These are phyloP conservation scores for Ceratobasidium sp. DNA, from an alignment of 1,284 basidiomycete genomes.

Conservation along the genomic window DNA sequence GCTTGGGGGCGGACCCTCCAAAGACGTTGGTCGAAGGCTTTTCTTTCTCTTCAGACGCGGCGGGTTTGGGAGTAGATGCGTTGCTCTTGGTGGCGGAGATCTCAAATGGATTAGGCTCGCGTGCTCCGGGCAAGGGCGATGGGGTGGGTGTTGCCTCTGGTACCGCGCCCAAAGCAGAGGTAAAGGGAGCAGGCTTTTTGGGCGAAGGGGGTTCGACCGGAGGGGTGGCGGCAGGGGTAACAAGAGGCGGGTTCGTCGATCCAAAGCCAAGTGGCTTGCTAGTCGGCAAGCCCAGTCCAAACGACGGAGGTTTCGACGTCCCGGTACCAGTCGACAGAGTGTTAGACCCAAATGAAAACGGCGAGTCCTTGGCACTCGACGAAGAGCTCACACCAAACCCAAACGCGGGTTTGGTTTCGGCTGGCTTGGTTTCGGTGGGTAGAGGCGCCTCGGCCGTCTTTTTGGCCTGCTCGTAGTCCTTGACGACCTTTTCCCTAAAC, in stretches of 20 bases:
- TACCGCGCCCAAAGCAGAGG: background rate
- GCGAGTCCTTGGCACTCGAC: background rate
- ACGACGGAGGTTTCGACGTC: slow-evolving; percentile 14
- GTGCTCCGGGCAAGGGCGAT: slow-evolving; percentile 21
- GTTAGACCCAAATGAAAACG: slow-evolving; percentile 21
- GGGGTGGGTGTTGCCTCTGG: slow-evolving; percentile 22
- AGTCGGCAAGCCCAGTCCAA: slow-evolving; percentile 1
- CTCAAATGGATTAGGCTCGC: slow-evolving; percentile 14
- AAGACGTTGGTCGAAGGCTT: slow-evolving; percentile 9
- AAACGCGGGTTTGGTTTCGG: slow-evolving; percentile 12
- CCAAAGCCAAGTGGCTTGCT: slow-evolving; percentile 20
- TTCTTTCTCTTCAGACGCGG: slow-evolving; percentile 10
- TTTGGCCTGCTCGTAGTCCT: slow-evolving; percentile 23
- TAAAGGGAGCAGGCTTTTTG: slow-evolving; percentile 30
- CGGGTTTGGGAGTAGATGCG: background rate
- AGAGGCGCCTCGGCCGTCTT: slow-evolving; percentile 16
- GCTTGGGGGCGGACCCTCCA: slow-evolving; percentile 28
- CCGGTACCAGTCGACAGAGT: too few species aligned
- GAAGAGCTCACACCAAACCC: slow-evolving; percentile 13
- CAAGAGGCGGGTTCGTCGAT: slow-evolving; percentile 6
- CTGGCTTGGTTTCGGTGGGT: background rate
- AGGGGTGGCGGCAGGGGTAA: slow-evolving; percentile 27
- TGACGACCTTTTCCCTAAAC: slow-evolving; percentile 38
- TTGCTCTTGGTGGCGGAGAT: slow-evolving; percentile 4
- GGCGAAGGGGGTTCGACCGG: slow-evolving; percentile 16